A percentile compares a stretch with the other conserved stretches of the same genome.
Conservation (phyloP, 495 filamentous ascomycete species). For the Tuber brumale region DNA sequence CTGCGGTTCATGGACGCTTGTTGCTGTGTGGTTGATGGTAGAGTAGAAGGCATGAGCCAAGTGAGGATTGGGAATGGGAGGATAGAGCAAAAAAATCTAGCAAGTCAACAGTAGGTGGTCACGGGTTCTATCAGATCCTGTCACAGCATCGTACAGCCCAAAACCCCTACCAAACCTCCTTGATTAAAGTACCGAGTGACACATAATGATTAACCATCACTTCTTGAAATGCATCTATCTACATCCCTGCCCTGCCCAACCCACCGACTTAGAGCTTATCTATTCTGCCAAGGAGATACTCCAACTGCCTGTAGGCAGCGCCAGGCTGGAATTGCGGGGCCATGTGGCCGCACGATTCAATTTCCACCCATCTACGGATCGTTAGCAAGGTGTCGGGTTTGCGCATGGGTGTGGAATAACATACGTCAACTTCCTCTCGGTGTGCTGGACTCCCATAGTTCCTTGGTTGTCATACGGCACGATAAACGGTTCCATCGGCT, state of each 20-base stretch:
- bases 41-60: background rate
- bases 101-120: background rate
- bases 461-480: slow-evolving; percentile 56
- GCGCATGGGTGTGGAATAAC: slow-evolving; percentile 3
- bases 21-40: background rate
- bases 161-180: background rate
- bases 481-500: slow-evolving; percentile 55
- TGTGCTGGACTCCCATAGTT: slow-evolving; percentile 52
- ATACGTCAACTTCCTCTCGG: slow-evolving; percentile 65
- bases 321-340: slow-evolving; percentile 59
- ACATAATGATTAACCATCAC: background rate
- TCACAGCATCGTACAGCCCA: background rate
- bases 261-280: background rate
- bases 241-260: background rate
- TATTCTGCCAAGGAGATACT: slow-evolving; percentile 60
- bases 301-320: slow-evolving; percentile 61
- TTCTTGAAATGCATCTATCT: too few species aligned
- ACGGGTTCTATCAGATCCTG: background rate
- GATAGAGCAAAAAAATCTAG: background rate
- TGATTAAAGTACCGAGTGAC: background rate
- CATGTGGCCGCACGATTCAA: slow-evolving; percentile 59
- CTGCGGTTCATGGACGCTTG: background rate
- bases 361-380: slow-evolving; percentile 40
- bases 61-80: background rate
- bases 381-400: background rate